Evolutionary conservation across 2,329 filamentous ascomycete genomes (phyloP).

Genomic region (Phialophora chinensis): DNA sequence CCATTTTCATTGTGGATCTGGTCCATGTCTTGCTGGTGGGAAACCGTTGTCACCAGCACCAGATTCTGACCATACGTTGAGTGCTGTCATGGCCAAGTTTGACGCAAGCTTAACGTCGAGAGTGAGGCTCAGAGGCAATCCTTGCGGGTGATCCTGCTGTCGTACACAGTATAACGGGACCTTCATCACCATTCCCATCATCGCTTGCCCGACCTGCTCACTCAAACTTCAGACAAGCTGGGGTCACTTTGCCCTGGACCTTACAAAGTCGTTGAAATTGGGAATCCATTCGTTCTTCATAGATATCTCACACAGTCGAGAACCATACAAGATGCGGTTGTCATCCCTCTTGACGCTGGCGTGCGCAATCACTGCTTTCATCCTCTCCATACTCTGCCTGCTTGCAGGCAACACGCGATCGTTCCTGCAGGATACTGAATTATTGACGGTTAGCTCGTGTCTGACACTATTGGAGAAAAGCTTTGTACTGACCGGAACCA

Average conservation of each 20-base stretch:
- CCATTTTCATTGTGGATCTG: constrained; percentile 12
- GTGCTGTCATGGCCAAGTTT: constrained; percentile 21
- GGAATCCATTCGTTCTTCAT: constrained; percentile 16
- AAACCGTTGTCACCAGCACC: constrained; percentile 14
- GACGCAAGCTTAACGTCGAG: constrained; percentile 23
- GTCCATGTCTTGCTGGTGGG: constrained; percentile 2
- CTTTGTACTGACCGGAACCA: constrained; percentile 19
- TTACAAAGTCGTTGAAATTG: constrained; percentile 8
- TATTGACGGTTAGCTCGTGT: constrained; percentile 58
- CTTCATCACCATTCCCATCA: constrained; percentile 1
- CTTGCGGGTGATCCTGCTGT: neutral
- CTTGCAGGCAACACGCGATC: constrained; percentile 64
- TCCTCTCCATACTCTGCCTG: constrained; percentile 65
- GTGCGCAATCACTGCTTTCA: constrained; percentile 60
- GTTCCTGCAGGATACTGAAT: constrained; percentile 63
- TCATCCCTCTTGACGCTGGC: constrained; percentile 57
- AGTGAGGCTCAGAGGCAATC: constrained; percentile 16
- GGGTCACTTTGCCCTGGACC: neutral
- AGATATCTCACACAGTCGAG: neutral
- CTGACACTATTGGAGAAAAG: neutral
- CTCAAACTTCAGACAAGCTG: neutral
- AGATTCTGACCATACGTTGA: constrained; percentile 23
- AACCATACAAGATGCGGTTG: constrained; percentile 49
- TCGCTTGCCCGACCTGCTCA: neutral
- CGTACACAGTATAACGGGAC: constrained; percentile 10